Conservation (phyloP, 2,329 filamentous ascomycete species). For the Pseudogymnoascus sp. region DNA sequence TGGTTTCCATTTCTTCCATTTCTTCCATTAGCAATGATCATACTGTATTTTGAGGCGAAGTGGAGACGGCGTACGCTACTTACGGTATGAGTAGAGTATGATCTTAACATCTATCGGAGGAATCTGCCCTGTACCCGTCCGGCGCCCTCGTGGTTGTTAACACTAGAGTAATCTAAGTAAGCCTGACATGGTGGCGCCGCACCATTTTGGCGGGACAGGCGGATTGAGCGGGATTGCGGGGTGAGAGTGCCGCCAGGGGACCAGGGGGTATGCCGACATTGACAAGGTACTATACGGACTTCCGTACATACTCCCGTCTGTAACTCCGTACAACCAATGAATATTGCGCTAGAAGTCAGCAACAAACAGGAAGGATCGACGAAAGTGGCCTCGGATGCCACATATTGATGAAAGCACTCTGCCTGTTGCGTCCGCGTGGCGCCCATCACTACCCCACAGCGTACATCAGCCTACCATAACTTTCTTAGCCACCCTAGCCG, state of each 20-base stretch:
- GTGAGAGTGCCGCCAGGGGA: slow-evolving; percentile 3
- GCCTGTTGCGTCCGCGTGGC: slow-evolving; percentile 4
- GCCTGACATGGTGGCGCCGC: background rate
- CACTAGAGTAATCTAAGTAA: background rate
- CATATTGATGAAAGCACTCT: background rate
- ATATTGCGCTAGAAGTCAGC: background rate
- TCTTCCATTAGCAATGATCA: background rate
- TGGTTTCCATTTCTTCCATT: background rate
- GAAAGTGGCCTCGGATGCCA: background rate
- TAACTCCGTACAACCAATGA: background rate
- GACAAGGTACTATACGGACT: background rate
- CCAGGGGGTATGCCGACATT: slow-evolving; percentile 2
- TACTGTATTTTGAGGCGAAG: background rate
- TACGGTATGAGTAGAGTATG: background rate
- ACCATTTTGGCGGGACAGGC: background rate
- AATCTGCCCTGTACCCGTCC: background rate
- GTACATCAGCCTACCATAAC: background rate
- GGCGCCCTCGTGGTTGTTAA: background rate
- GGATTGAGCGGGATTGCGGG: slow-evolving; percentile 2
- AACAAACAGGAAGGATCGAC: background rate
- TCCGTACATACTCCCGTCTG: background rate
- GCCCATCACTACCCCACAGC: background rate
- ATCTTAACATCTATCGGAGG: background rate
- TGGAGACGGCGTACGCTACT: background rate
- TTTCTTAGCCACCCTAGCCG: no score